A percentile compares a stretch with the other conserved stretches of the same genome.
phyloP scores from a whole-genome alignment of 192 early-diverging fungal genomes.

The Geranomyces michiganensis region DNA sequence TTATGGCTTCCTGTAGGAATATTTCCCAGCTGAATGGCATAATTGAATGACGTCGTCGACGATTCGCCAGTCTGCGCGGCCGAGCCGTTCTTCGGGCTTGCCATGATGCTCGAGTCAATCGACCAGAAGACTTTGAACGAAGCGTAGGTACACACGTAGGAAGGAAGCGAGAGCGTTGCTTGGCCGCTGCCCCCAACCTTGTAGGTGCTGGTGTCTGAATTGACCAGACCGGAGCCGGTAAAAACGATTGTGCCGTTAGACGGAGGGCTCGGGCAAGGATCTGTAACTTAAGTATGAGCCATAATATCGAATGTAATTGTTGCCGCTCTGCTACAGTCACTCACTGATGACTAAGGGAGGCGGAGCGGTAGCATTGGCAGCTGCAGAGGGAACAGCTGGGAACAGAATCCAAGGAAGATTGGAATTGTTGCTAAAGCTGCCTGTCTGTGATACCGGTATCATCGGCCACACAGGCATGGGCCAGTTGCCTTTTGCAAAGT shows the following conservation, averaged over 20 bases:
- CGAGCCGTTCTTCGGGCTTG: not conserved
- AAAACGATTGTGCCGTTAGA: not conserved
- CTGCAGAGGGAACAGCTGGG: not conserved
- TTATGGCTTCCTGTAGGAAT: not conserved
- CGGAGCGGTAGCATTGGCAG: not conserved
- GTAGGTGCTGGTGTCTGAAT: not conserved
- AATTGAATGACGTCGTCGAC: not conserved
- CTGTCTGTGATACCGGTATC: not conserved
- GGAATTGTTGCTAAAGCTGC: not conserved
- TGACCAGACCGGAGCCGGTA: conserved; percentile 3
- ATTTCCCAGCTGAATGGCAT: not conserved
- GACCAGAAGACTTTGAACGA: conserved; percentile 6
- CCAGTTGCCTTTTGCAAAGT: not conserved
- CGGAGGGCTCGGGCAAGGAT: conserved; percentile 3
- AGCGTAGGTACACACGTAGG: not conserved
- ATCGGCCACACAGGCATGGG: conserved; percentile 4
- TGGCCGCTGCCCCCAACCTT: conserved; percentile 3
- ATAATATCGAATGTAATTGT: not conserved
- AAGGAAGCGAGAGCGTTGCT: not conserved
- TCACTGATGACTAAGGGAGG: not conserved
- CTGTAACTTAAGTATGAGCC: not conserved
- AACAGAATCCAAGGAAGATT: not conserved
- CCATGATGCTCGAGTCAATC: not conserved
- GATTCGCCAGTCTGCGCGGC: conserved; percentile 1
- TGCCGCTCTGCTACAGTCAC: not conserved